Evolutionary conservation across 305 asterid genomes (phyloP).

Genomic region (Caryopteris hybrid): DNA sequence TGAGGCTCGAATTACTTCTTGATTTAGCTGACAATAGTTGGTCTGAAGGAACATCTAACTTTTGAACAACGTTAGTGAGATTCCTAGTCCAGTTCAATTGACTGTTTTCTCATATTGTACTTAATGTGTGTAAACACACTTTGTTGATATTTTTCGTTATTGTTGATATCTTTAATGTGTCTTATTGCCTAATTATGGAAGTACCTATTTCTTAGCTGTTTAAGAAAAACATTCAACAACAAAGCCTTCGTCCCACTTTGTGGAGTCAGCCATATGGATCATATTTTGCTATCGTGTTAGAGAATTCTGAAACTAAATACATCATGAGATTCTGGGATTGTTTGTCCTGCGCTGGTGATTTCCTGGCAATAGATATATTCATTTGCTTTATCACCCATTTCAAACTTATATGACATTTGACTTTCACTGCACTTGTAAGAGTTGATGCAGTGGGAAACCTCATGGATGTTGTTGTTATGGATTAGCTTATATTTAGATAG

Average conservation of each 20-base stretch:
- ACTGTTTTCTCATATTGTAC: not conserved
- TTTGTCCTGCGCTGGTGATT: not conserved
- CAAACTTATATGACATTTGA: not conserved
- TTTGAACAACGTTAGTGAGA: not conserved
- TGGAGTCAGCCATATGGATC: not conserved
- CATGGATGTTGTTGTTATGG: not conserved
- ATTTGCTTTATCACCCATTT: not conserved
- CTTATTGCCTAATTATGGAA: not conserved
- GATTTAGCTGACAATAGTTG: not conserved
- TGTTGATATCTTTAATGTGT: not conserved
- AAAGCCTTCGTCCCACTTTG: not conserved
- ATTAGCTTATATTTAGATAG: slow-evolving; percentile 1
- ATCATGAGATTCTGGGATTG: not conserved
- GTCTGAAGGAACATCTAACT: not conserved
- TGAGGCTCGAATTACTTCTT: not conserved
- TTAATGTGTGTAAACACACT: not conserved
- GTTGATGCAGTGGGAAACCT: slow-evolving; percentile 5
- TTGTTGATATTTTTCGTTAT: no score
- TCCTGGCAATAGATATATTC: not conserved
- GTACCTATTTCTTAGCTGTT: not conserved
- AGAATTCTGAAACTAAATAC: not conserved
- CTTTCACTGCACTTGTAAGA: slow-evolving; percentile 4
- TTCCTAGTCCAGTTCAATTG: not conserved
- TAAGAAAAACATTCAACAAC: not conserved
- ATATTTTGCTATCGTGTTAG: not conserved